Evolutionary conservation across 176 grass and related monocot genomes (phyloP).

Genomic region (Avena insularis): DNA sequence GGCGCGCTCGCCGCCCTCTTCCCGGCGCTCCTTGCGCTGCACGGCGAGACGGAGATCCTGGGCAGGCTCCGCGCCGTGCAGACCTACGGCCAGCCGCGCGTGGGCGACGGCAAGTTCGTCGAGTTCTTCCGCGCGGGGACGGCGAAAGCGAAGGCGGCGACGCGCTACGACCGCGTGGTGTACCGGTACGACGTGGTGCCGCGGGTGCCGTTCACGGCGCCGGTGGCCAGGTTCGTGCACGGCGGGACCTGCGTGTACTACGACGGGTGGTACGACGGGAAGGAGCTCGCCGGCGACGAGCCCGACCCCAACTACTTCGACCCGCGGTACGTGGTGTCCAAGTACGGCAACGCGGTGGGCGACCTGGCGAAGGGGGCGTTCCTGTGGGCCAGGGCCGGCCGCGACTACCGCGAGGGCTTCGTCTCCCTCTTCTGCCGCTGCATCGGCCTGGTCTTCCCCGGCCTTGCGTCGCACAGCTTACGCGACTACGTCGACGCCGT

Average conservation of each 20-base stretch:
- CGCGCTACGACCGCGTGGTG: slow-evolving; percentile 53
- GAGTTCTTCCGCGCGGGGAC: slow-evolving; percentile 10
- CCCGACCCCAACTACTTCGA: slow-evolving; percentile 81
- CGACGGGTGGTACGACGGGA: slow-evolving; percentile 64
- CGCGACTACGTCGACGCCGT: slow-evolving; percentile 67
- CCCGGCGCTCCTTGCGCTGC: slow-evolving; percentile 63
- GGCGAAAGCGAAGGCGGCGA: not conserved
- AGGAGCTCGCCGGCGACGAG: slow-evolving; percentile 45
- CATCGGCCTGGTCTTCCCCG: slow-evolving; percentile 49
- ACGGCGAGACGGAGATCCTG: slow-evolving; percentile 53
- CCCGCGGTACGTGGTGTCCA: slow-evolving; percentile 42
- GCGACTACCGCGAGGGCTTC: slow-evolving; percentile 61
- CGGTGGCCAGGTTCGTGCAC: slow-evolving; percentile 48
- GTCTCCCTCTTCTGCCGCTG: slow-evolving; percentile 56
- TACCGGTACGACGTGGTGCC: slow-evolving; percentile 87
- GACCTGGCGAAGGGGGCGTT: slow-evolving; percentile 65
- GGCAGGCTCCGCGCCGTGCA: slow-evolving; percentile 27
- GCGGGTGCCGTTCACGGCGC: slow-evolving; percentile 57
- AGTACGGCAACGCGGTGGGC: slow-evolving; percentile 51
- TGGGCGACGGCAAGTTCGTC: slow-evolving; percentile 59
- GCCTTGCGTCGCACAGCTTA: slow-evolving; percentile 67
- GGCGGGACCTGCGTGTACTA: slow-evolving; percentile 68
- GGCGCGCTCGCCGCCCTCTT: slow-evolving; percentile 78
- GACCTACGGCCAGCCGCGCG: slow-evolving; percentile 81
- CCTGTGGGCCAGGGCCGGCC: slow-evolving; percentile 47